These are phyloP conservation scores for Platanthera guangdongensis DNA, from an alignment of 106 monocot species.

Conservation along the genomic window DNA sequence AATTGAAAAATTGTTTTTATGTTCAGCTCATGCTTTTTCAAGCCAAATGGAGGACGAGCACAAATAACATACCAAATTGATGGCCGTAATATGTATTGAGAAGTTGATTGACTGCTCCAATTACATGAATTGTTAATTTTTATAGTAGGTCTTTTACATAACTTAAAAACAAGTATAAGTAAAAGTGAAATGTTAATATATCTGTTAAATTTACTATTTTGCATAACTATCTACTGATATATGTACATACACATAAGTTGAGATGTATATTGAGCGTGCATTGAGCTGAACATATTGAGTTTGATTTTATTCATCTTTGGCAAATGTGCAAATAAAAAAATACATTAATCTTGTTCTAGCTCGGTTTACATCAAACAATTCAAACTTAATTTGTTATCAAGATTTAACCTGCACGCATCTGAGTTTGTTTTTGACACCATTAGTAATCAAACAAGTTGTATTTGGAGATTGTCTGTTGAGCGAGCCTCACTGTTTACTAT, in stretches of 20 bases:
- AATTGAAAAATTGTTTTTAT: background rate
- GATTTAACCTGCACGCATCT: too few relatives aligned
- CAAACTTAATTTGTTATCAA: too few relatives aligned
- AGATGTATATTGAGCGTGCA: background rate
- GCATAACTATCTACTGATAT: background rate
- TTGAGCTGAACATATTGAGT: background rate
- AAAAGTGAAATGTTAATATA: background rate
- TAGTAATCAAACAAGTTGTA: background rate
- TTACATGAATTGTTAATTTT: background rate
- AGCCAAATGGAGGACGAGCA: background rate
- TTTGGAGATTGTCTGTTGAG: background rate
- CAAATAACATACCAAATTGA: background rate
- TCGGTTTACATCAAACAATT: background rate
- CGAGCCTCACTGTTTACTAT: background rate
- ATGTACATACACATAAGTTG: background rate
- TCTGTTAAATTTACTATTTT: background rate
- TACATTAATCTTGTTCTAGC: background rate
- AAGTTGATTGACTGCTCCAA: background rate
- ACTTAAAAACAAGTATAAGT: background rate
- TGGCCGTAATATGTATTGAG: background rate
- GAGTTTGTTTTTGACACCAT: too few relatives aligned
- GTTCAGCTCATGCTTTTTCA: background rate
- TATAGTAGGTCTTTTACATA: background rate
- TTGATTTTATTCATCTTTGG: background rate
- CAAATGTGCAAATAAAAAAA: background rate